Conservation (phyloP, 2,329 filamentous ascomycete genomes). For the Fusarium udum region DNA sequence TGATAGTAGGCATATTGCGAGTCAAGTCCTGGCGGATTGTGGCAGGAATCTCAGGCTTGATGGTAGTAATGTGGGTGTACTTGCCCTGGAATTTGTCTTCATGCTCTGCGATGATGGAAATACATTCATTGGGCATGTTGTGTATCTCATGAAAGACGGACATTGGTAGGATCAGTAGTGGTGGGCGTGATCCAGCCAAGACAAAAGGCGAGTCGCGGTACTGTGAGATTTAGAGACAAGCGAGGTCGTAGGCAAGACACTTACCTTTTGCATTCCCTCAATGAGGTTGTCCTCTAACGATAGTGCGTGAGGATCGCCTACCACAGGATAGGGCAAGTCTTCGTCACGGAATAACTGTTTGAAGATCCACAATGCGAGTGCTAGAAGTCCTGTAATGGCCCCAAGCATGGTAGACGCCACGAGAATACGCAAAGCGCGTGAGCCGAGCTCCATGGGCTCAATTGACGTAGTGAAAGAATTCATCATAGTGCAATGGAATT, state of each 20-base stretch:
- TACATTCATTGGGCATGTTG: background rate
- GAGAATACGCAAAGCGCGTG: background rate
- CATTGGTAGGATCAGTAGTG: background rate
- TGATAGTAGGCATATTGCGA: background rate
- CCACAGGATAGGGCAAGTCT: rapidly evolving
- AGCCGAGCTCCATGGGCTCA: background rate
- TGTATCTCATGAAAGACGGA: background rate
- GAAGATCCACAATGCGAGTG: background rate
- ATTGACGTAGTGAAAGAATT: rapidly evolving
- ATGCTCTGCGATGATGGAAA: background rate
- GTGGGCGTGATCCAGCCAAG: background rate
- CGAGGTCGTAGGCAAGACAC: no score
- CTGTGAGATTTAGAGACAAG: background rate
- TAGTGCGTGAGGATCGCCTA: background rate
- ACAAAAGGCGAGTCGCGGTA: background rate
- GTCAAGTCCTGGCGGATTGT: background rate
- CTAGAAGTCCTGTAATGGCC: background rate
- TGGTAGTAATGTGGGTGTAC: background rate
- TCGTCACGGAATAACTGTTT: rapidly evolving
- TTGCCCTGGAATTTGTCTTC: background rate
- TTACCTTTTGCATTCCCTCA: background rate
- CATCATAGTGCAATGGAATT: background rate
- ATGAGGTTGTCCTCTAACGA: background rate
- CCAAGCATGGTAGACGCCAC: rapidly evolving
- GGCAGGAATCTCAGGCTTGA: background rate